Conservation (phyloP, 2,329 filamentous ascomycete species). For the Fusarium brevicatenulatum region DNA sequence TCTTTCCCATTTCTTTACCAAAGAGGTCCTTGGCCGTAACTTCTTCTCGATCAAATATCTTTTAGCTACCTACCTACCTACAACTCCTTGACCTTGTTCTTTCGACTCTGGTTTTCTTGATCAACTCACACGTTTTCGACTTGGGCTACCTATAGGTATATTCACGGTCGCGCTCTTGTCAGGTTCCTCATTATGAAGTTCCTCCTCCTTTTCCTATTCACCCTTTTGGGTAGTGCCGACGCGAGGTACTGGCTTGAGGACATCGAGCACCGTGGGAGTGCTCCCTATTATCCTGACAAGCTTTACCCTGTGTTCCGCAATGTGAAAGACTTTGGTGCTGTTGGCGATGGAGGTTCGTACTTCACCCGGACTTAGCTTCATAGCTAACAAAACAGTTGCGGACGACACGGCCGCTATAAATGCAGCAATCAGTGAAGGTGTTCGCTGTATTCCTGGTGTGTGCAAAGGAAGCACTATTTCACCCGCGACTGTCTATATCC, state of each 20-base stretch:
- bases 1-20: conserved; percentile 2
- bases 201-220: conserved; percentile 10
- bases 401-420: conserved; percentile 46
- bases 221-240: conserved; percentile 10
- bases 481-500: conserved; percentile 52
- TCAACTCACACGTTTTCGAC: neutral
- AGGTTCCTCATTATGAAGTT: conserved; percentile 30
- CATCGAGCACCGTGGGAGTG: conserved; percentile 42
- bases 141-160: neutral
- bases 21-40: neutral
- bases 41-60: neutral
- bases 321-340: conserved; percentile 45
- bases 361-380: neutral
- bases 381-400: conserved; percentile 29
- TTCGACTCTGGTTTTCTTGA: neutral
- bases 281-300: conserved; percentile 45
- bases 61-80: neutral
- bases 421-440: conserved; percentile 42
- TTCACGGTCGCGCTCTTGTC: neutral
- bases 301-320: conserved; percentile 47
- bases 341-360: conserved; percentile 44
- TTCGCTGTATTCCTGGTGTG: conserved; percentile 39
- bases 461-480: conserved; percentile 49
- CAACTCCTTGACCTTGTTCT: neutral
- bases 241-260: conserved; percentile 46